These are phyloP conservation scores for Teratosphaeria nubilosa DNA, from an alignment of 2,329 filamentous ascomycete species.

Conservation along the genomic window DNA sequence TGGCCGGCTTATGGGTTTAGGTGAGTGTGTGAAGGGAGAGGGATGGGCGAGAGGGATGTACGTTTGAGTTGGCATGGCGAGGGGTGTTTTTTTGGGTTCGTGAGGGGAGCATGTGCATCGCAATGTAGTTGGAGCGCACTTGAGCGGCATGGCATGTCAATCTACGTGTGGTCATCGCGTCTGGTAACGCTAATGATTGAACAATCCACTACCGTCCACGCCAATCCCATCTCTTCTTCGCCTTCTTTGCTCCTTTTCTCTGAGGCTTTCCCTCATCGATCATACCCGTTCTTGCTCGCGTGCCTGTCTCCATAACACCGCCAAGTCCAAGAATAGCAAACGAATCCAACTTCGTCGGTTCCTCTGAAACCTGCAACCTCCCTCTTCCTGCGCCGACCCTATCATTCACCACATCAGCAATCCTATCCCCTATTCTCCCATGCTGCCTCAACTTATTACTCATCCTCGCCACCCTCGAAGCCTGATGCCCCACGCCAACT, in stretches of 20 bases:
- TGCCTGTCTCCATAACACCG: neutral
- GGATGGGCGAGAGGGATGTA: neutral
- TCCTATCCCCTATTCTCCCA: neutral
- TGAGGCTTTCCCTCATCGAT: neutral
- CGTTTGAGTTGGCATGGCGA: neutral
- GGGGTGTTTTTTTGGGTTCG: neutral
- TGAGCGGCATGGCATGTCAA: neutral
- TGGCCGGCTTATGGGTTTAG: constrained; percentile 32
- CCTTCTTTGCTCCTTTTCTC: neutral
- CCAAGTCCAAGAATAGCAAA: neutral
- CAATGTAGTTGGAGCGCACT: neutral
- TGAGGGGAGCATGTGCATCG: neutral
- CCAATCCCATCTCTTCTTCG: neutral
- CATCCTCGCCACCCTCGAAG: neutral
- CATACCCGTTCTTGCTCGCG: neutral
- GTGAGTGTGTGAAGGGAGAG: constrained; percentile 10
- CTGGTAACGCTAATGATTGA: neutral
- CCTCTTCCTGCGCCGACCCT: neutral
- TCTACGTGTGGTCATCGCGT: neutral
- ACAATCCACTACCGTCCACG: neutral
- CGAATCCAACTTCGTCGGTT: neutral
- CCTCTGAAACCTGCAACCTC: neutral
- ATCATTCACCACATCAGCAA: neutral
- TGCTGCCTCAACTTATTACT: neutral
- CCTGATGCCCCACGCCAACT: neutral